Evolutionary conservation across 2,329 filamentous ascomycete species (phyloP), one percentile per base, ranked within the genome.

Genomic region (Cladophialophora psammophila): DNA sequence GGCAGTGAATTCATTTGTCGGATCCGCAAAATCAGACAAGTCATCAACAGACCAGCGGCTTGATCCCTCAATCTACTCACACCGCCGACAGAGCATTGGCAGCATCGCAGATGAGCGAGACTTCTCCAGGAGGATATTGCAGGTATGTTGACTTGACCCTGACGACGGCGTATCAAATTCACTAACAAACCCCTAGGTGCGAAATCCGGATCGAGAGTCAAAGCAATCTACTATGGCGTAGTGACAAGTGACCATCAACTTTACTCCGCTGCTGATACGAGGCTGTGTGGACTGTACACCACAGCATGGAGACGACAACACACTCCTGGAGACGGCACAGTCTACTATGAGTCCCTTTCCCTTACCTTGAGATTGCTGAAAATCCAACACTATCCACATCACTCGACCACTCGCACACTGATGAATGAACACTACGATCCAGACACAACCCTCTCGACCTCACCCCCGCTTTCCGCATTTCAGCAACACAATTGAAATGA

Each of bases 21-120:
- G 77, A 56, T 90, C 91, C 72, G 86, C 85, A 72, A 85, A 86
- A 72, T 80, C 80, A 82, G 86, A 76, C 84, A 87, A 77, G 87
- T 89, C 80, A 35, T 92, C 91, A 9, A 90, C 92, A 81, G 94
- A 98, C 77, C 90, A 91, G 50, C 88, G 94, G 63, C 88, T 97
- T 65, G 94, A 98, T 72, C 93, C 93, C 7, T 89, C 85, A 64
- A 87, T 93, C 71, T 90, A 96, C 86, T 90, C 90, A 66, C 88
- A 93, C 73, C 86, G 93, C 76, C 88, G 94, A 79, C 87, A 94
- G 82, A 97, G 94, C 80, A 92, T 95, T 75, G 94, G 94, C 73
- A 97, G 94, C 80, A 97, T 98, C 79, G 94, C 94, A 60, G 94
- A 98, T 79, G 96, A 97, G 80, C 89, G 96, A 80, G 94, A 98